Percentiles rank a stretch among this genome's conserved stretches.
phyloP scores from a whole-genome alignment of 306 rosid species.

The Lithocarpus polystachyus region DNA sequence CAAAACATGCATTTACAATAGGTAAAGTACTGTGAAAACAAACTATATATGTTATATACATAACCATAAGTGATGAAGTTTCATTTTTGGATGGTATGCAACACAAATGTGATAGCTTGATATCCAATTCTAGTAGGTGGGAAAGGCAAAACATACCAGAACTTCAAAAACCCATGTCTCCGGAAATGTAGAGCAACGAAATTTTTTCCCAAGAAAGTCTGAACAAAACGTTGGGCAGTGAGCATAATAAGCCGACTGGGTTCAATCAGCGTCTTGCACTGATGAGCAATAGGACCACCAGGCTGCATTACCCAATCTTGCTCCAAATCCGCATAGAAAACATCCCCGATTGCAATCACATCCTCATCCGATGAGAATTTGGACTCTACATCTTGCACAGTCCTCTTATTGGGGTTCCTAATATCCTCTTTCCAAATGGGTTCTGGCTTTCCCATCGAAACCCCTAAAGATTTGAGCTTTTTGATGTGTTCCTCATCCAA shows the following conservation, averaged over 20 bases:
- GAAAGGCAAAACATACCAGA: conserved; percentile 54
- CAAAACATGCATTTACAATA: too few relatives aligned
- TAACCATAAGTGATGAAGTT: neutral
- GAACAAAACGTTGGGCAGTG: conserved; percentile 95
- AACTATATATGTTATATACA: neutral
- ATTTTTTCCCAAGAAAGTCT: conserved; percentile 86
- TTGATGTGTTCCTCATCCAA: conserved; percentile 64
- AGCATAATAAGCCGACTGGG: conserved; percentile 73
- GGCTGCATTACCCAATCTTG: conserved; percentile 88
- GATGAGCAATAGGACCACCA: conserved; percentile 87
- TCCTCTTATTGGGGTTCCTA: conserved; percentile 58
- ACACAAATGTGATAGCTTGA: neutral
- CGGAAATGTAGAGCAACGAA: conserved; percentile 86
- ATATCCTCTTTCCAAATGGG: conserved; percentile 75
- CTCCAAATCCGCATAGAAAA: conserved; percentile 80
- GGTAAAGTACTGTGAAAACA: too few relatives aligned
- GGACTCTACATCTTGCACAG: conserved; percentile 60
- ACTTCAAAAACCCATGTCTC: conserved; percentile 90
- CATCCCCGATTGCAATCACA: conserved; percentile 92
- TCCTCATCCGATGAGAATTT: conserved; percentile 65
- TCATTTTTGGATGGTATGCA: neutral
- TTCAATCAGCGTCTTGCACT: conserved; percentile 81
- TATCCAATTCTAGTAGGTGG: neutral
- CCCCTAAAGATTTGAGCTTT: conserved; percentile 65
- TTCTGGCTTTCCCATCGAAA: conserved; percentile 60